A percentile compares a stretch with the other conserved stretches of the same genome.
Evolutionary conservation across 352 stramenopile genomes (phyloP).

Genomic region (Phytophthora chlamydospora): DNA sequence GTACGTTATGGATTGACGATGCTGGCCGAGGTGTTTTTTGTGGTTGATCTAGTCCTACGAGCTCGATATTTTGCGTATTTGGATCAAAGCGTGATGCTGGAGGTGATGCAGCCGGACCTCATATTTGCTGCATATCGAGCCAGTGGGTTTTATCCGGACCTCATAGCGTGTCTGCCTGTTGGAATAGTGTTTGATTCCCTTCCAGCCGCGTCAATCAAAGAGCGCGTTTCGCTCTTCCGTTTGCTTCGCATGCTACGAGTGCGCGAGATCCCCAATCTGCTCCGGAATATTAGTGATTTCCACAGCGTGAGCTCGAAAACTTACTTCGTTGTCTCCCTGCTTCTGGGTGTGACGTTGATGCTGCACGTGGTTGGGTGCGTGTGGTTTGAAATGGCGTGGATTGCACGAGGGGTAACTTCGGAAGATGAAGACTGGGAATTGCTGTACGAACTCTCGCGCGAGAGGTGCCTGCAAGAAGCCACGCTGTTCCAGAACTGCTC

Average conservation of each 20-base stretch:
- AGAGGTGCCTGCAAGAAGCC: constrained; percentile 59
- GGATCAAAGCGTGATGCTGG: constrained; percentile 69
- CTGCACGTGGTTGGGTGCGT: constrained; percentile 67
- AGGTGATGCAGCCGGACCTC: constrained; percentile 56
- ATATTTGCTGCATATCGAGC: constrained; percentile 66
- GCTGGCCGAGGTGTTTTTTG: constrained; percentile 61
- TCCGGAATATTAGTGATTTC: constrained; percentile 61
- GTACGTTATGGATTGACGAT: constrained; percentile 47
- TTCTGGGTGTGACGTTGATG: constrained; percentile 60
- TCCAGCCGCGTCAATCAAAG: constrained; percentile 7
- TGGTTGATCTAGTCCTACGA: constrained; percentile 52
- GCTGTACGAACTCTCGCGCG: constrained; percentile 11
- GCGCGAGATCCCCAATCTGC: constrained; percentile 45
- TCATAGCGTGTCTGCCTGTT: constrained; percentile 54
- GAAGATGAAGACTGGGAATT: constrained; percentile 3
- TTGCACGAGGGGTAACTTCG: constrained; percentile 6
- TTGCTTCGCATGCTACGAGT: constrained; percentile 56
- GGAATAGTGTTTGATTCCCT: constrained; percentile 58
- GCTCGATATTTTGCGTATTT: constrained; percentile 64
- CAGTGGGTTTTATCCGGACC: constrained; percentile 60
- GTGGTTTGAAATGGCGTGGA: constrained; percentile 73
- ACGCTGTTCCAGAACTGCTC: constrained; percentile 69
- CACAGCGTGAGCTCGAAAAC: constrained; percentile 69
- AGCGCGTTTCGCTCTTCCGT: constrained; percentile 56
- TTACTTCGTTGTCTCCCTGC: constrained; percentile 47